phyloP scores from a whole-genome alignment of 805 yeast genomes.

The Kluyveromyces wickerhamii region DNA sequence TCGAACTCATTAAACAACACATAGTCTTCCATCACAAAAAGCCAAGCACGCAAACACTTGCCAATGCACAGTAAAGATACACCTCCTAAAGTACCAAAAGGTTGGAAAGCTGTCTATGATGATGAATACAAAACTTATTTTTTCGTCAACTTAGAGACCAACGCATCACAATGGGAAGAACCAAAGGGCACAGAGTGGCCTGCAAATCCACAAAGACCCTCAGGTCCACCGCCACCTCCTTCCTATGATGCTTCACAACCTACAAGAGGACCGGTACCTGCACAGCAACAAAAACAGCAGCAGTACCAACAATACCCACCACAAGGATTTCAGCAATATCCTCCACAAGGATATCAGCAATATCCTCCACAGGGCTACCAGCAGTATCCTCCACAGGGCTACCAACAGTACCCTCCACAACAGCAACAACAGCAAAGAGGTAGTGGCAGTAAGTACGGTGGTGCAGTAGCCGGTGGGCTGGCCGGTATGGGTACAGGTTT shows the following conservation, averaged over 20 bases:
- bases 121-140: conserved; percentile 66
- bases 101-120: conserved; percentile 72
- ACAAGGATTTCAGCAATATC: conserved; percentile 1
- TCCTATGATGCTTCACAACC: conserved; percentile 13
- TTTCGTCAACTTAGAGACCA: conserved; percentile 66
- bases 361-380: conserved; percentile 20
- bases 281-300: conserved; percentile 9
- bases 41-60: too few species aligned
- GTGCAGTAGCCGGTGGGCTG: conserved; percentile 34
- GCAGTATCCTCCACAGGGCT: conserved; percentile 14
- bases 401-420: conserved; percentile 24
- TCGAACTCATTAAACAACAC: too few species aligned
- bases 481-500: conserved; percentile 53
- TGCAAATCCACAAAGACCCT: conserved; percentile 11
- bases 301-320: conserved; percentile 7
- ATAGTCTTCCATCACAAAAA: too few species aligned
- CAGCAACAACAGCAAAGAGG: conserved; percentile 27
- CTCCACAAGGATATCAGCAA: conserved; percentile 12
- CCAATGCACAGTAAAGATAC: conserved; percentile 20
- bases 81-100: conserved; percentile 50
- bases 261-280: conserved; percentile 9
- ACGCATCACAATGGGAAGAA: conserved; percentile 85
- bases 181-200: conserved; percentile 53
- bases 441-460: conserved; percentile 16
- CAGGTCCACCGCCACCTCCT: conserved; percentile 37